Conservation (phyloP, 192 early-diverging fungal species). For the Fimicolochytrium jonesii region DNA sequence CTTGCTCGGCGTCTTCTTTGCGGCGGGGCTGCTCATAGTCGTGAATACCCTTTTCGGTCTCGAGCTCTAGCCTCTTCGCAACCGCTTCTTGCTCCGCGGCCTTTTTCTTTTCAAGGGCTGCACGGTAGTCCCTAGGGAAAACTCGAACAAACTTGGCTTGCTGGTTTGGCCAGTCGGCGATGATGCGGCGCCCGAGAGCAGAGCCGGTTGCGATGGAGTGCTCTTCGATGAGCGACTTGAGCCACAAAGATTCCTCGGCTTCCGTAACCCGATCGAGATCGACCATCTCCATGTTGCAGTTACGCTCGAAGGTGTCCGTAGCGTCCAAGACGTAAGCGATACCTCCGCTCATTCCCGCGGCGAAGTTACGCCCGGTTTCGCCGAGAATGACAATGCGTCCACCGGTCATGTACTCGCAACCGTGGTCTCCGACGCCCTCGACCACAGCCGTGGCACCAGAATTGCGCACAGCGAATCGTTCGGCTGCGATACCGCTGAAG, state of each 20-base stretch:
- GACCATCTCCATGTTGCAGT: constrained; percentile 91
- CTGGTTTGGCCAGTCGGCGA: constrained; percentile 65
- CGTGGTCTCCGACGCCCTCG: constrained; percentile 97
- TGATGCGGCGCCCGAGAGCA: constrained; percentile 60
- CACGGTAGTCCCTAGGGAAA: constrained; percentile 88
- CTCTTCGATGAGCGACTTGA: constrained; percentile 74
- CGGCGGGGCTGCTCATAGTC: constrained; percentile 27
- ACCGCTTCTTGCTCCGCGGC: too few relatives aligned
- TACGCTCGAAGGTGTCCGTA: constrained; percentile 55
- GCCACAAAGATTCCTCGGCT: constrained; percentile 66
- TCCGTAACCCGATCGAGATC: constrained; percentile 77
- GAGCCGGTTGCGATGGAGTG: constrained; percentile 83
- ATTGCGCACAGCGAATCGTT: constrained; percentile 97
- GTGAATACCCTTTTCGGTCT: constrained; percentile 19
- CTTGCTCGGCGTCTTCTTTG: too few relatives aligned
- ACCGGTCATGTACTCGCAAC: constrained; percentile 99
- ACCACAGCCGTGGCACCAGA: constrained; percentile 94
- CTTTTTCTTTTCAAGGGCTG: constrained; percentile 58
- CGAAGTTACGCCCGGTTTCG: constrained; percentile 91
- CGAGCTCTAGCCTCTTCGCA: constrained; percentile 29
- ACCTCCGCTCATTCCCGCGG: constrained; percentile 98
- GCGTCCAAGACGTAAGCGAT: constrained; percentile 89
- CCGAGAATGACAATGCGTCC: constrained; percentile 90
- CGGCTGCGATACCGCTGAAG: constrained; percentile 90
- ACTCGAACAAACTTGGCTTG: constrained; percentile 88